A percentile compares a stretch with the other conserved stretches of the same genome.
These are phyloP conservation scores for Haplographium delicatum DNA, from an alignment of 495 filamentous ascomycete species.

Conservation along the genomic window DNA sequence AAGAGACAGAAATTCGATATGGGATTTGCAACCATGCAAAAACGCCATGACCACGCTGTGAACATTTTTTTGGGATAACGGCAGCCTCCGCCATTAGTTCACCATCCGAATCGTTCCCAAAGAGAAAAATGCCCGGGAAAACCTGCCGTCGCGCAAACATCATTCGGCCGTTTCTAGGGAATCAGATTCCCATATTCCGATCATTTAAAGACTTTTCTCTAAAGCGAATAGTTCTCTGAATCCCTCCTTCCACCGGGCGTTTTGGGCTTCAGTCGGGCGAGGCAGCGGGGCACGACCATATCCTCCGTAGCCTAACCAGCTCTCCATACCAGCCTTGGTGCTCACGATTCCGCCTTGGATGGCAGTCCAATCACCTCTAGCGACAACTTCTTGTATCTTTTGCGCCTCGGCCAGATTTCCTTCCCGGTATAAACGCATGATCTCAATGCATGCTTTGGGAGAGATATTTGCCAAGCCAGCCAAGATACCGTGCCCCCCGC, in stretches of 20 bases:
- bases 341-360: slow-evolving; percentile 84
- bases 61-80: too few species aligned
- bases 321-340: slow-evolving; percentile 73
- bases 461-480: slow-evolving; percentile 81
- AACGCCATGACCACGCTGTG: too few species aligned
- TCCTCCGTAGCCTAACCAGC: slow-evolving; percentile 73
- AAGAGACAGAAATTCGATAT: neutral
- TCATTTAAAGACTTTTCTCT: slow-evolving; percentile 39
- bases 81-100: too few species aligned
- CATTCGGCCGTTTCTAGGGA: neutral
- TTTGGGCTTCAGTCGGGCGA: slow-evolving; percentile 54
- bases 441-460: slow-evolving; percentile 66
- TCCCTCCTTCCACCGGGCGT: slow-evolving; percentile 56
- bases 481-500: slow-evolving; percentile 82
- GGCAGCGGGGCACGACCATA: slow-evolving; percentile 73
- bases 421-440: slow-evolving; percentile 63
- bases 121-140: neutral
- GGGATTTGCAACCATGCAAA: neutral
- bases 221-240: slow-evolving; percentile 71
- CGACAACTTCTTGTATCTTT: slow-evolving; percentile 72
- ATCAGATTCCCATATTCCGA: neutral
- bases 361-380: slow-evolving; percentile 79
- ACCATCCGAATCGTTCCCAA: neutral
- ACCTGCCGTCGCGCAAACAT: neutral
- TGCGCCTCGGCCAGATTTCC: slow-evolving; percentile 70